phyloP scores from a whole-genome alignment of 2,329 filamentous ascomycete genomes.

The Aspergillus pseudoglaucus region DNA sequence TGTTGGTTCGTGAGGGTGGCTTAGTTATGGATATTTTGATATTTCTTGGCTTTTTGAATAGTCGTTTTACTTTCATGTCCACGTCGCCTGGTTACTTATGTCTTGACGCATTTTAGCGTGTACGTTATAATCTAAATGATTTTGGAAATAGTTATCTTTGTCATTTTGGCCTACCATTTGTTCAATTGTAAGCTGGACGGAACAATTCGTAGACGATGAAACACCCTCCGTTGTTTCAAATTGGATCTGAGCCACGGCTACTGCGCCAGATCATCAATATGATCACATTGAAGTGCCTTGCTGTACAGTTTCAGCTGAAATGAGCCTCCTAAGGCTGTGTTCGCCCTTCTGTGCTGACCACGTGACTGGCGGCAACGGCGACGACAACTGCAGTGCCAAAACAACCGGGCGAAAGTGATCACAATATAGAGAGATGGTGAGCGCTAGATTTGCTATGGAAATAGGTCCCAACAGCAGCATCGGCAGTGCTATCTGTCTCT shows the following conservation, averaged over 20 bases:
- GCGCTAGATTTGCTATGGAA: background rate
- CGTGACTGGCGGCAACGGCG: background rate
- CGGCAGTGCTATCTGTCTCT: background rate
- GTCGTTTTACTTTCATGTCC: background rate
- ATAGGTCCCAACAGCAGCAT: background rate
- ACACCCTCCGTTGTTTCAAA: constrained; percentile 10
- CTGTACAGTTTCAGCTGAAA: background rate
- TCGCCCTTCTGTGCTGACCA: background rate
- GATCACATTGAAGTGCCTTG: background rate
- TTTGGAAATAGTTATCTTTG: background rate
- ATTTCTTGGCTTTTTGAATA: background rate
- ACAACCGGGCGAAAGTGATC: background rate
- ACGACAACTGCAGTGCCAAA: background rate
- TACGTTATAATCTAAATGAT: background rate
- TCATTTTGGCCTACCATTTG: background rate
- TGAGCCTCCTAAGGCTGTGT: background rate
- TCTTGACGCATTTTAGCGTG: background rate
- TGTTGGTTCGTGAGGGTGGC: background rate
- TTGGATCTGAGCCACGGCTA: constrained; percentile 8
- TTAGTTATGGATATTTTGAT: background rate
- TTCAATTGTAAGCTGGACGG: background rate
- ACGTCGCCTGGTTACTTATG: background rate
- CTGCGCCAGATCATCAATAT: constrained; percentile 20
- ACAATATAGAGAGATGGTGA: background rate
- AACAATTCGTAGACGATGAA: background rate